Evolutionary conservation across 306 rosid species (phyloP).

Genomic region (Ammopiptanthus mongolicus): DNA sequence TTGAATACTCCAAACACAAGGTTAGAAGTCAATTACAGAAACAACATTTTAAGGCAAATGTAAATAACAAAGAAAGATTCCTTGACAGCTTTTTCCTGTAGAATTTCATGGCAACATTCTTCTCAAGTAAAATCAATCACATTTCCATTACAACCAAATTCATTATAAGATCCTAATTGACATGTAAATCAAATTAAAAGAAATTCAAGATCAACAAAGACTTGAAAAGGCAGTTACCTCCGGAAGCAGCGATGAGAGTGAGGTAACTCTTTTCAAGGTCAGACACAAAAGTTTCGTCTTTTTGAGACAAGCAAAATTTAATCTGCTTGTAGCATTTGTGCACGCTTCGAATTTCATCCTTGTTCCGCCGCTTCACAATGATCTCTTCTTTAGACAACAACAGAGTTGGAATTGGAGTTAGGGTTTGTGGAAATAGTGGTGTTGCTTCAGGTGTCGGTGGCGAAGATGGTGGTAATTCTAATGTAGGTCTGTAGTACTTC

Average conservation of each 20-base stretch:
- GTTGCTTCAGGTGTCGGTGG: not conserved
- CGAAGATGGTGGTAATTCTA: not conserved
- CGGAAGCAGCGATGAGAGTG: slow-evolving; percentile 17
- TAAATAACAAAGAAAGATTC: not conserved
- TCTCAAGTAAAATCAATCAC: not conserved
- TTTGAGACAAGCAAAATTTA: slow-evolving; percentile 8
- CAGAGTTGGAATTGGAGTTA: slow-evolving; percentile 17
- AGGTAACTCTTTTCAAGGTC: slow-evolving; percentile 18
- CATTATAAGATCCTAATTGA: not conserved
- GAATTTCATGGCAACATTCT: not conserved
- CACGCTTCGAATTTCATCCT: not conserved
- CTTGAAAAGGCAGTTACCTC: not conserved
- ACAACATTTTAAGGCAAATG: not conserved
- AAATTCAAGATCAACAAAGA: not conserved
- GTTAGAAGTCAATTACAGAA: not conserved
- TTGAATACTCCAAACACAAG: not conserved
- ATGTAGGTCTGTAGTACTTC: not conserved
- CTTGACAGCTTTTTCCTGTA: not conserved
- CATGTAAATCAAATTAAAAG: not conserved
- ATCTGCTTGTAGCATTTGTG: slow-evolving; percentile 11
- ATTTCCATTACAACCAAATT: not conserved
- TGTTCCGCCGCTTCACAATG: not conserved
- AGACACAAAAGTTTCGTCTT: not conserved
- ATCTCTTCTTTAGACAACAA: slow-evolving; percentile 29
- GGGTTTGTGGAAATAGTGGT: not conserved